phyloP scores from a whole-genome alignment of 2,329 filamentous ascomycete genomes.

The Periconia macrospinosa region DNA sequence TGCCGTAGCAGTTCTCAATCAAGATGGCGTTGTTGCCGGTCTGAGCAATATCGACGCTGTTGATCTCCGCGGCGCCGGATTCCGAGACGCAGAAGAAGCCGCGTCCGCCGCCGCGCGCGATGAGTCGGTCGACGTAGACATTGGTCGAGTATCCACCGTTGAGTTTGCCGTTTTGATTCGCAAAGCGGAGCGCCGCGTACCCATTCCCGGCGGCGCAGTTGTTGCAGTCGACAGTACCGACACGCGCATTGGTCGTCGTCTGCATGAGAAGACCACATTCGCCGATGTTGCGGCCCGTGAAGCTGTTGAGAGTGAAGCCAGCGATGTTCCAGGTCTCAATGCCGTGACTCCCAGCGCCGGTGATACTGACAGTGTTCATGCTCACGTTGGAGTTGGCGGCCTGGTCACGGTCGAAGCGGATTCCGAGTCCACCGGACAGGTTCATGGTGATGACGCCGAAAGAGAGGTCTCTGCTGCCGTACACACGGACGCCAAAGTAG shows the following conservation, averaged over 20 bases:
- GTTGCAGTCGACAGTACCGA: conserved; percentile 59
- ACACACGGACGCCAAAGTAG: conserved; percentile 61
- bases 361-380: conserved; percentile 57
- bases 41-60: conserved; percentile 52
- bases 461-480: conserved; percentile 51
- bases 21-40: conserved; percentile 61
- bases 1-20: conserved; percentile 63
- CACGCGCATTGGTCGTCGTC: conserved; percentile 54
- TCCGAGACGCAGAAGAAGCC: conserved; percentile 62
- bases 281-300: conserved; percentile 58
- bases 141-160: conserved; percentile 57
- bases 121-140: conserved; percentile 56
- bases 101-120: conserved; percentile 59
- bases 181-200: conserved; percentile 60
- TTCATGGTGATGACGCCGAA: conserved; percentile 60
- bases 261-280: conserved; percentile 62
- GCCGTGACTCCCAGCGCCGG: conserved; percentile 58
- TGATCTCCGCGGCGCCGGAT: conserved; percentile 58
- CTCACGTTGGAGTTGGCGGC: conserved; percentile 57
- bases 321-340: conserved; percentile 65
- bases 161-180: conserved; percentile 58
- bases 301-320: conserved; percentile 54
- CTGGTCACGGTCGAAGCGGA: conserved; percentile 60
- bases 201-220: conserved; percentile 58
- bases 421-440: conserved; percentile 57